phyloP scores from a whole-genome alignment of 441 rosid genomes.

The Brassica balearica region DNA sequence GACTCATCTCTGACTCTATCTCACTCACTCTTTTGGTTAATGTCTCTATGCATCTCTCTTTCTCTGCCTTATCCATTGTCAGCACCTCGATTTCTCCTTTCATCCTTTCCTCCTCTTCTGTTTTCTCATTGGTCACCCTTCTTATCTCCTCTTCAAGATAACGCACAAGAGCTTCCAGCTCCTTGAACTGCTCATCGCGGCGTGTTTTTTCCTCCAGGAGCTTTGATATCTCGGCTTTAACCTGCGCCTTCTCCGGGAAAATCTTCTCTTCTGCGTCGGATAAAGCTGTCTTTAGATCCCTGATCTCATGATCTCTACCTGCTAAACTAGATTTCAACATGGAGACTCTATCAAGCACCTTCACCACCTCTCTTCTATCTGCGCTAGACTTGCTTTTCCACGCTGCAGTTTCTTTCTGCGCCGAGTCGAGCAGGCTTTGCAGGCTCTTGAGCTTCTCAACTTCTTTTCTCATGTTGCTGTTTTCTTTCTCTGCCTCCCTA shows the following conservation, averaged over 20 bases:
- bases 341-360: constrained; percentile 73
- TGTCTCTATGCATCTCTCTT: constrained; percentile 44
- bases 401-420: constrained; percentile 57
- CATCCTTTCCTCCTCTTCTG: constrained; percentile 57
- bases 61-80: constrained; percentile 49
- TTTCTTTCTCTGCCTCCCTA: constrained; percentile 62
- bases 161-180: constrained; percentile 72
- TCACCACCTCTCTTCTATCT: constrained; percentile 73
- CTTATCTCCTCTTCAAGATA: constrained; percentile 75
- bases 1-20: constrained; percentile 60
- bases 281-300: constrained; percentile 72
- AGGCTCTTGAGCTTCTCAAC: constrained; percentile 54
- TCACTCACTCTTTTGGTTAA: constrained; percentile 44
- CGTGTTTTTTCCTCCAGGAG: constrained; percentile 57
- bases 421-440: constrained; percentile 61
- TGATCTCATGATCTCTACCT: constrained; percentile 77
- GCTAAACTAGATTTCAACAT: constrained; percentile 78
- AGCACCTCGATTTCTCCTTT: constrained; percentile 48
- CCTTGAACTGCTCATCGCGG: constrained; percentile 64
- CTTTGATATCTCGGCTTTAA: constrained; percentile 74
- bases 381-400: constrained; percentile 71
- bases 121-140: constrained; percentile 50
- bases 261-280: constrained; percentile 94
- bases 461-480: constrained; percentile 53
- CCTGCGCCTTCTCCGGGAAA: constrained; percentile 83